A percentile compares a stretch with the other conserved stretches of the same genome.
Conservation (phyloP, 768 basidiomycete species). For the Leucocoprinus leucothites region DNA sequence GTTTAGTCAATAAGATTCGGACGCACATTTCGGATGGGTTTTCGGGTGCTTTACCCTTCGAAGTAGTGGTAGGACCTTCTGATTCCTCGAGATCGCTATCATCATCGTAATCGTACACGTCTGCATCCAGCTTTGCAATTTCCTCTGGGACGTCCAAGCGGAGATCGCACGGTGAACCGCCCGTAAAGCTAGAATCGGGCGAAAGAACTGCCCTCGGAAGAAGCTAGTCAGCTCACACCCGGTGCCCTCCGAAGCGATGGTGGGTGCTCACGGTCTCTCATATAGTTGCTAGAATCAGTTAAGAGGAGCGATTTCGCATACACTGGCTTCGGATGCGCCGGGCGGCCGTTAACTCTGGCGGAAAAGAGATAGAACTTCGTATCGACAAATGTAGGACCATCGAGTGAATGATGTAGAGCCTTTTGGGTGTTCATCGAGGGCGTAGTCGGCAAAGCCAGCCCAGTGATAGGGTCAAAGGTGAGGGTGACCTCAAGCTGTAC, state of each 20-base stretch:
- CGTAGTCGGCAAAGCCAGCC: neutral
- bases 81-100: constrained; percentile 8
- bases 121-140: constrained; percentile 1
- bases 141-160: neutral
- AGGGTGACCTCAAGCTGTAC: constrained; percentile 1
- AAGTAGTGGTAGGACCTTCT: no score
- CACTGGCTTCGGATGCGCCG: neutral
- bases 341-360: neutral
- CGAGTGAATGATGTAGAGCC: neutral
- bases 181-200: neutral
- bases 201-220: constrained; percentile 8
- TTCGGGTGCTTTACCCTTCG: neutral
- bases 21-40: no score
- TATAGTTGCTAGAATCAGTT: neutral
- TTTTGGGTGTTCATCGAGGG: neutral
- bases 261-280: constrained; percentile 1
- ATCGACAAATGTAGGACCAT: constrained; percentile 7
- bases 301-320: constrained; percentile 8
- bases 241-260: neutral
- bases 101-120: constrained; percentile 9
- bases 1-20: no score
- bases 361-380: constrained; percentile 14
- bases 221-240: no score
- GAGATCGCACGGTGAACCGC: constrained; percentile 5
- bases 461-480: neutral